Evolutionary conservation across 116 monocot genomes (phyloP).

Genomic region (Cymodocea nodosa): DNA sequence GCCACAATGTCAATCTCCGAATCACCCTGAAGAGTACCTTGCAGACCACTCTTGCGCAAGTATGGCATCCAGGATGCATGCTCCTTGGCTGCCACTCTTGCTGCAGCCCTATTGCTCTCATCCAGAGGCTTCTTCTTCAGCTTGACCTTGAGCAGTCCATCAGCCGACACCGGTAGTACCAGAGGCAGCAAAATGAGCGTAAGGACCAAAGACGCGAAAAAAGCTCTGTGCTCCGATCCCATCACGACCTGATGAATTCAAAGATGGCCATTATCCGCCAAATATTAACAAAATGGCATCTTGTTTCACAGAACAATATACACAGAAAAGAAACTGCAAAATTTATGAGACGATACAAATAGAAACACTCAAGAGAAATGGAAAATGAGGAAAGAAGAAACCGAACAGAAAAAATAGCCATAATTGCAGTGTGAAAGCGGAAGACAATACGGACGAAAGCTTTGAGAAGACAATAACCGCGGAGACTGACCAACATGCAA

Average conservation of each 20-base stretch:
- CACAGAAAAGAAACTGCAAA: no score
- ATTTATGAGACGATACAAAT: no score
- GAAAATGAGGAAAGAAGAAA: no score
- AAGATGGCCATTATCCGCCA: no score
- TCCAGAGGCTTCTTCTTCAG: constrained; percentile 43
- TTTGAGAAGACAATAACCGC: no score
- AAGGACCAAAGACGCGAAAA: constrained; percentile 8
- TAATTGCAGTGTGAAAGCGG: no score
- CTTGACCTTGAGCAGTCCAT: constrained; percentile 35
- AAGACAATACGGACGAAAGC: no score
- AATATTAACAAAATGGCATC: no score
- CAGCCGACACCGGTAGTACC: constrained; percentile 16
- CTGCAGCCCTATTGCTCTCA: constrained; percentile 11
- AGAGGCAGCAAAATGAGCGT: constrained; percentile 15
- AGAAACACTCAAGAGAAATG: no score
- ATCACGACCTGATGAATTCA: neutral
- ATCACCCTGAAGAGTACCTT: constrained; percentile 1
- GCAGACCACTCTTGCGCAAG: constrained; percentile 7
- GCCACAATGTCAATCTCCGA: constrained; percentile 27
- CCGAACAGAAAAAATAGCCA: no score
- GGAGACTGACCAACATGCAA: no score
- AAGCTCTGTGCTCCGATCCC: neutral
- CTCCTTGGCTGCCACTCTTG: constrained; percentile 10
- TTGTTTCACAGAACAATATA: no score
- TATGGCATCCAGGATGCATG: neutral